A percentile compares a stretch with the other conserved stretches of the same genome.
Evolutionary conservation across 2,329 filamentous ascomycete genomes (phyloP).

Genomic region (Grosmannia clavigera): DNA sequence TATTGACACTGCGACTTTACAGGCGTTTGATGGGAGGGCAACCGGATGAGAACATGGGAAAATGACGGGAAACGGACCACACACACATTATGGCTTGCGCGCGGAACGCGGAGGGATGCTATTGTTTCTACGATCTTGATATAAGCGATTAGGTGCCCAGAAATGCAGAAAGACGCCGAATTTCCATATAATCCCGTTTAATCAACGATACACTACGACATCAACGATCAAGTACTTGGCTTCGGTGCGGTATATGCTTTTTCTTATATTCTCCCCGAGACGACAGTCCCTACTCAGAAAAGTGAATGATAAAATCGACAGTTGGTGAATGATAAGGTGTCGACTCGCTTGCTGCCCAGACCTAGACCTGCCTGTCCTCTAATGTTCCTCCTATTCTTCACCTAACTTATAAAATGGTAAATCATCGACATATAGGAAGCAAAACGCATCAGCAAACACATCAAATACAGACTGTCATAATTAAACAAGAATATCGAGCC

Average conservation of each 20-base stretch:
- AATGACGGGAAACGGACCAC: not conserved
- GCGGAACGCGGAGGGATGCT: not conserved
- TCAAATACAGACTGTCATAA: conserved; percentile 3
- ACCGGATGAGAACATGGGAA: not conserved
- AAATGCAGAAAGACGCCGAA: not conserved
- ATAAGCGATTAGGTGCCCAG: not conserved
- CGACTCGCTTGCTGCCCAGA: too few relatives aligned
- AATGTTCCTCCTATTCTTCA: not conserved
- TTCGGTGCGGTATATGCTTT: not conserved
- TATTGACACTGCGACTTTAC: not conserved
- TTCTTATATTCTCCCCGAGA: not conserved
- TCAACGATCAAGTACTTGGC: not conserved
- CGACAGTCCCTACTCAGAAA: not conserved
- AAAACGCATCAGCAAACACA: not conserved
- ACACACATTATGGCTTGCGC: not conserved
- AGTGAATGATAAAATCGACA: not conserved
- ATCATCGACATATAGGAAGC: not conserved
- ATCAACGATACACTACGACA: not conserved
- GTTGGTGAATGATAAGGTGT: too few relatives aligned
- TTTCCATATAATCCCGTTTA: not conserved
- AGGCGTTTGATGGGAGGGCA: not conserved
- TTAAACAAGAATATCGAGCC: conserved; percentile 11
- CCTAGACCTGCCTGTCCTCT: too few relatives aligned
- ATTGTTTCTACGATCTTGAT: too few relatives aligned
- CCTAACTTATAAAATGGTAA: not conserved